phyloP scores from a whole-genome alignment of 192 early-diverging fungal genomes.

The Thoreauomyces humboldtii region DNA sequence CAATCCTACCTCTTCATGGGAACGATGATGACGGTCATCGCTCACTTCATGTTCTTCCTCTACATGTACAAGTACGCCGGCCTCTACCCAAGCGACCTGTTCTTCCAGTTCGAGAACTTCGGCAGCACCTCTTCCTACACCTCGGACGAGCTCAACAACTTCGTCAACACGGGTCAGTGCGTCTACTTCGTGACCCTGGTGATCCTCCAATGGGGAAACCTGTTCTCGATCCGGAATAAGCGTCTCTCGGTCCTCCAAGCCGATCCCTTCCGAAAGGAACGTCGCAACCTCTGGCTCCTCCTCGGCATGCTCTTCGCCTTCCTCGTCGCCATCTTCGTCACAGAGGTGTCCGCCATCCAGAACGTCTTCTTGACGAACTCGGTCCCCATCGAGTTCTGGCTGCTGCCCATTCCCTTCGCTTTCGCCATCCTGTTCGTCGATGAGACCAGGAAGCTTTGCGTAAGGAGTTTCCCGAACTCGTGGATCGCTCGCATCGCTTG shows the following conservation, averaged over 20 bases:
- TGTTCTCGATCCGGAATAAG: slow-evolving; percentile 55
- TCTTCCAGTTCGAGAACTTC: slow-evolving; percentile 50
- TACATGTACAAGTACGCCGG: slow-evolving; percentile 64
- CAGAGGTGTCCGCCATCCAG: neutral
- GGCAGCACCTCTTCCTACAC: neutral
- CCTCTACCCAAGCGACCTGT: slow-evolving; percentile 54
- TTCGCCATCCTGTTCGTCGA: slow-evolving; percentile 55
- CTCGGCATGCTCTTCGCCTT: neutral
- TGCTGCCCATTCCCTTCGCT: slow-evolving; percentile 60
- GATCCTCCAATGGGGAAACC: slow-evolving; percentile 60
- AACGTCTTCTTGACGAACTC: slow-evolving; percentile 35
- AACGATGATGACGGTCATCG: slow-evolving; percentile 61
- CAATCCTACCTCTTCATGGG: slow-evolving; percentile 84
- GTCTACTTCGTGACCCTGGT: slow-evolving; percentile 50
- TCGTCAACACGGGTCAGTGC: slow-evolving; percentile 5
- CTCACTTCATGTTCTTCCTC: slow-evolving; percentile 69
- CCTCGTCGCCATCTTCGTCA: neutral
- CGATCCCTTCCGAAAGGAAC: slow-evolving; percentile 59
- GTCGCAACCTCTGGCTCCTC: slow-evolving; percentile 58
- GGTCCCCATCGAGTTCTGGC: slow-evolving; percentile 63
- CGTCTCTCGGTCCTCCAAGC: slow-evolving; percentile 56
- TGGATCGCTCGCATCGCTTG: slow-evolving; percentile 56
- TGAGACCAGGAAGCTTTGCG: slow-evolving; percentile 61
- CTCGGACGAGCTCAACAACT: neutral
- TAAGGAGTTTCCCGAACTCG: slow-evolving; percentile 51